A percentile compares a stretch with the other conserved stretches of the same genome.
phyloP scores from a whole-genome alignment of 257 asterid genomes.

The Osmanthus fragrans region DNA sequence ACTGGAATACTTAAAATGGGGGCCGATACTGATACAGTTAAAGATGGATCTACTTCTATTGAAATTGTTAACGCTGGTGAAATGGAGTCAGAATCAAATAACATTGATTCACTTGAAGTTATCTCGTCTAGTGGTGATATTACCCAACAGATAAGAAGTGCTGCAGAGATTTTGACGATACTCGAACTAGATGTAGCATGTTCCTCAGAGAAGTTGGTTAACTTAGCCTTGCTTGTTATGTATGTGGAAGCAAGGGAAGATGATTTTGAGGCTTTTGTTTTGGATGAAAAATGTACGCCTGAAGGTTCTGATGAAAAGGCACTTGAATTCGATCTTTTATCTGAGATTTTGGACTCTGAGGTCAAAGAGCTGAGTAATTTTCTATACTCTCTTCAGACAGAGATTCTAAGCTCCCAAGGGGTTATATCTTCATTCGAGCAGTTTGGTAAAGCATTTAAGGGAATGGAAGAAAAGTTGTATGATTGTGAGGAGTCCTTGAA shows the following conservation, averaged over 20 bases:
- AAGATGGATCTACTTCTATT: constrained; percentile 30
- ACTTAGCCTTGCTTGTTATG: constrained; percentile 69
- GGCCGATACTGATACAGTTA: constrained; percentile 25
- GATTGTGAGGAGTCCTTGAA: constrained; percentile 64
- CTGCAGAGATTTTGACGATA: constrained; percentile 52
- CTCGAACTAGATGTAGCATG: constrained; percentile 76
- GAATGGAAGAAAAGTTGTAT: constrained; percentile 58
- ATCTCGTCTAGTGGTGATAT: constrained; percentile 57
- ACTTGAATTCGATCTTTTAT: constrained; percentile 71
- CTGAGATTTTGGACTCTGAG: constrained; percentile 72
- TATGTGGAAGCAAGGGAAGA: constrained; percentile 77
- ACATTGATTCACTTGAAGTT: constrained; percentile 61
- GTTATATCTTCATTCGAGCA: constrained; percentile 40
- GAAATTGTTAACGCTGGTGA: constrained; percentile 46
- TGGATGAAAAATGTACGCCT: constrained; percentile 34
- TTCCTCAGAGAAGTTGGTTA: constrained; percentile 70
- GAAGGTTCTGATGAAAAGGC: constrained; percentile 57
- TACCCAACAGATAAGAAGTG: constrained; percentile 49
- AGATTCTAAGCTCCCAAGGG: constrained; percentile 47
- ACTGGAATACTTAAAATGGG: constrained; percentile 22
- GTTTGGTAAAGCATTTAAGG: constrained; percentile 42
- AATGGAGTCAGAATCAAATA: constrained; percentile 57
- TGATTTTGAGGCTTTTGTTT: constrained; percentile 73
- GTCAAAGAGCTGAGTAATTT: constrained; percentile 55
- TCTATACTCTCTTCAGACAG: constrained; percentile 44